A percentile compares a stretch with the other conserved stretches of the same genome.
phyloP scores from a whole-genome alignment of 2,329 filamentous ascomycete species.

The Pseudogymnoascus sp. region DNA sequence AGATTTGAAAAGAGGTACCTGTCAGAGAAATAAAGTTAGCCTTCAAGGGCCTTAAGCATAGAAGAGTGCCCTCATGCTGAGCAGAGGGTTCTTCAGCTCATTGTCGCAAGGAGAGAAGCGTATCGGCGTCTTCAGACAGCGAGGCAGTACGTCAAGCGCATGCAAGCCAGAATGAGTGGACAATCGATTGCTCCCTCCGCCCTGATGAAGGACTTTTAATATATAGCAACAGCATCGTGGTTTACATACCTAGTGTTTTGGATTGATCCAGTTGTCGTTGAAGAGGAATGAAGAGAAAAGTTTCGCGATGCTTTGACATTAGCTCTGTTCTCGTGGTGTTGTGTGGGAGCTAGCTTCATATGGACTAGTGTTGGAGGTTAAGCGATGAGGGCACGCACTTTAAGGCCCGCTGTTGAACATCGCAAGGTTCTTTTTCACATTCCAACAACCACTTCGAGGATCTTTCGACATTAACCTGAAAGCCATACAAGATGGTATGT shows the following conservation, averaged over 20 bases:
- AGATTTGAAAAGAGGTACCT: conserved; percentile 57
- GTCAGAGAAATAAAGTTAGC: conserved; percentile 45
- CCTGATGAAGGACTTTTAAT: conserved; percentile 27
- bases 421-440: conserved; percentile 5
- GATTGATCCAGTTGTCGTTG: conserved; percentile 7
- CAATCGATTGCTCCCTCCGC: conserved; percentile 46
- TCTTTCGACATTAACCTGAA: conserved; percentile 48
- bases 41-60: conserved; percentile 53
- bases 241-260: conserved; percentile 5
- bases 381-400: conserved; percentile 9
- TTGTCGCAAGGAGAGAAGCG: conserved; percentile 53
- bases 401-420: conserved; percentile 7
- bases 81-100: conserved; percentile 62
- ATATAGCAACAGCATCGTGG: not conserved
- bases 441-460: conserved; percentile 50
- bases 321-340: not conserved
- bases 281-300: not conserved
- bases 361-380: not conserved
- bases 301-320: conserved; percentile 6
- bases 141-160: not conserved
- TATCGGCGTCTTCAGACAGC: conserved; percentile 39
- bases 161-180: conserved; percentile 23
- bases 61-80: conserved; percentile 29
- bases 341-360: not conserved
- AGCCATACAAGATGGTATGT: conserved; percentile 53